Conservation (phyloP, 176 grass and related monocot species). For the Rhynchospora breviuscula region DNA sequence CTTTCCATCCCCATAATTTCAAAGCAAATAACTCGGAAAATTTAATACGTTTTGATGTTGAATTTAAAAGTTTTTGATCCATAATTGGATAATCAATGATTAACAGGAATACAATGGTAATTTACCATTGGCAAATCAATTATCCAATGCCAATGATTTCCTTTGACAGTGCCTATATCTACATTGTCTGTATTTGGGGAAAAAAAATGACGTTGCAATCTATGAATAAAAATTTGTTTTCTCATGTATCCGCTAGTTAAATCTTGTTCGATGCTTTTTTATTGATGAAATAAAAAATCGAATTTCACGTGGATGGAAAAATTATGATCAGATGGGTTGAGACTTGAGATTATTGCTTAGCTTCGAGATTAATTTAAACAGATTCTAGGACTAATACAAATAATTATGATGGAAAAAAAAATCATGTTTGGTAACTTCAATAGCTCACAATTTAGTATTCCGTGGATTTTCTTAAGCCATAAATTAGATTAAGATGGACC, state of each 20-base stretch:
- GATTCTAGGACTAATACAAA: not conserved
- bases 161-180: not conserved
- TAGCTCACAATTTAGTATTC: not conserved
- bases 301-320: not conserved
- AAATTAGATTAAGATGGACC: constrained; percentile 2
- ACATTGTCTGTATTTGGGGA: not conserved
- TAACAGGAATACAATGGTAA: not conserved
- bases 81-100: not conserved
- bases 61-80: not conserved
- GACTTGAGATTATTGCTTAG: not conserved
- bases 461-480: not conserved
- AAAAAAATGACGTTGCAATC: not conserved
- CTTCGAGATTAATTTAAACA: not conserved
- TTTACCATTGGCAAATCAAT: not conserved
- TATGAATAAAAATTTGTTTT: not conserved
- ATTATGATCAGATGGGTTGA: not conserved
- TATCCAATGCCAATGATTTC: not conserved
- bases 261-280: not conserved
- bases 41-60: not conserved
- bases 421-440: not conserved
- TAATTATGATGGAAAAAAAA: not conserved
- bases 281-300: not conserved
- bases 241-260: not conserved
- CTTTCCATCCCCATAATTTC: not conserved
- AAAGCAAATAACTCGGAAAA: not conserved